phyloP scores from a whole-genome alignment of 225 moss, liverwort and hornwort species.

The Bryoerythrophyllum caledonicum region DNA sequence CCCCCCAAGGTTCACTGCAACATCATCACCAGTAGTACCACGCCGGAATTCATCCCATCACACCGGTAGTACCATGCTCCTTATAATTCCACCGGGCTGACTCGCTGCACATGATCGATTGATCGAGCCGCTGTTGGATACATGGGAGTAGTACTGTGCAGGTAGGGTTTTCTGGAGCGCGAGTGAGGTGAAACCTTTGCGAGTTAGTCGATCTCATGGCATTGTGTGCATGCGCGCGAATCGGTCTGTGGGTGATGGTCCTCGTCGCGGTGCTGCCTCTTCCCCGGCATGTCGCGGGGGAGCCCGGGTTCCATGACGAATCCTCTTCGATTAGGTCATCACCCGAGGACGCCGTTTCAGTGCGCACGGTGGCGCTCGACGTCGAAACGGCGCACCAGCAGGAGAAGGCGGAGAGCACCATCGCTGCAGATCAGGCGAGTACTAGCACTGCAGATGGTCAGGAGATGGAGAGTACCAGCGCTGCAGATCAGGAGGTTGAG shows the following conservation, averaged over 20 bases:
- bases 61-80: too few relatives aligned
- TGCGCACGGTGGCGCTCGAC: constrained; percentile 22
- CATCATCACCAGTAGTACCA: not conserved
- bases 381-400: too few relatives aligned
- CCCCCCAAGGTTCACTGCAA: not conserved
- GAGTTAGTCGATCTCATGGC: constrained; percentile 36
- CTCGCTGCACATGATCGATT: not conserved
- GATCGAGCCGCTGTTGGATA: not conserved
- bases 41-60: too few relatives aligned
- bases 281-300: not conserved
- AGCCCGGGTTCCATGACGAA: not conserved
- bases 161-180: not conserved
- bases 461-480: not conserved
- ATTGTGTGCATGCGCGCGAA: constrained; percentile 26
- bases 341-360: not conserved
- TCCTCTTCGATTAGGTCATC: constrained; percentile 1
- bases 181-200: not conserved
- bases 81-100: not conserved
- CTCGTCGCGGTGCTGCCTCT: constrained; percentile 21
- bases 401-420: too few relatives aligned
- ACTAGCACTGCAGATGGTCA: not conserved
- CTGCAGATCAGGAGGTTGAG: not conserved
- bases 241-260: constrained; percentile 29
- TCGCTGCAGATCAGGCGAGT: too few relatives aligned
- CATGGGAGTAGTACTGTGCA: not conserved